Conservation (phyloP, 1,139 yeast species). For the Debaryomyces coudertii region DNA sequence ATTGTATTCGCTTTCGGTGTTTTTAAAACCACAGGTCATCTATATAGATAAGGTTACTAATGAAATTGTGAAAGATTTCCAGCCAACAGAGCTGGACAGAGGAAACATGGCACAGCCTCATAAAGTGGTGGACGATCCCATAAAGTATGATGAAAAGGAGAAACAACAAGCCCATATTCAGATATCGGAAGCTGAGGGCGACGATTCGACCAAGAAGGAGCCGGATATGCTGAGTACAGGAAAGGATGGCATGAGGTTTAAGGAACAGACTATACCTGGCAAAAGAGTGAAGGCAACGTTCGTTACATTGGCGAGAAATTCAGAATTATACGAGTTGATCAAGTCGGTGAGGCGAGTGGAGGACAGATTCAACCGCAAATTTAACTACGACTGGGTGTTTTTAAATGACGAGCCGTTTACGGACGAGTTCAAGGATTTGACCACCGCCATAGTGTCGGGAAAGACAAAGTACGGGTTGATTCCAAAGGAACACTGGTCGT, state of each 20-base stretch:
- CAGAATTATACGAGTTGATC: conserved; percentile 65
- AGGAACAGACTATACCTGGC: background rate
- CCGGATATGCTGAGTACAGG: background rate
- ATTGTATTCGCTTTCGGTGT: conserved; percentile 21
- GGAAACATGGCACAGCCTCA: background rate
- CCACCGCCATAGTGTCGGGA: conserved; percentile 58
- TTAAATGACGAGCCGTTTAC: conserved; percentile 66
- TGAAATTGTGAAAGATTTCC: conserved; percentile 21
- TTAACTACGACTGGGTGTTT: conserved; percentile 80
- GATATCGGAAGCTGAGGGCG: conserved; percentile 11
- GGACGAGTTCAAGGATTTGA: conserved; percentile 55
- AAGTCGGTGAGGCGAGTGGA: conserved; percentile 69
- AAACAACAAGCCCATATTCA: conserved; percentile 12
- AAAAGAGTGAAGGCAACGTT: conserved; percentile 60
- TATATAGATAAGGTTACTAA: conserved; percentile 31
- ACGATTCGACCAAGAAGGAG: background rate
- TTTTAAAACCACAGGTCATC: conserved; percentile 24
- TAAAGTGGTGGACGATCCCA: conserved; percentile 15
- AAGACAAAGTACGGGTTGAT: conserved; percentile 62
- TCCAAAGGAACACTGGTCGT: conserved; percentile 70
- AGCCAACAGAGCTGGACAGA: conserved; percentile 7
- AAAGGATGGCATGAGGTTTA: conserved; percentile 19
- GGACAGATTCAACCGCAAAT: conserved; percentile 69
- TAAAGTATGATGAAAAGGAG: conserved; percentile 19
- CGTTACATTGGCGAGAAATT: conserved; percentile 62